Percentiles rank a stretch among this genome's conserved stretches.
Evolutionary conservation across 2,329 filamentous ascomycete genomes (phyloP).

Genomic region (Penicillium brasilianum): DNA sequence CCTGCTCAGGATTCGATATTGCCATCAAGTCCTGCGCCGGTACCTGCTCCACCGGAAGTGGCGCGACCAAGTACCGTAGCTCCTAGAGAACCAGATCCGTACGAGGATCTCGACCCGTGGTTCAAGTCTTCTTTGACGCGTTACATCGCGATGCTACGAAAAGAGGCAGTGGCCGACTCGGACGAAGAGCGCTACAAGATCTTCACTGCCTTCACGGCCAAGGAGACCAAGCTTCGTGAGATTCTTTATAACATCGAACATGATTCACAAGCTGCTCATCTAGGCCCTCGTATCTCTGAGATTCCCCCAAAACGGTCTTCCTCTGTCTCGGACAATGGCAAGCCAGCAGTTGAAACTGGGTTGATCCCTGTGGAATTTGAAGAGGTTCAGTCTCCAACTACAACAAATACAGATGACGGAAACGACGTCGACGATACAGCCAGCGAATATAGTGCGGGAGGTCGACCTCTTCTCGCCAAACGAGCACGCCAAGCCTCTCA

Average conservation of each 20-base stretch:
- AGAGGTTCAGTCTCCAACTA: constrained; percentile 16
- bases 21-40: constrained; percentile 12
- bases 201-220: constrained; percentile 57
- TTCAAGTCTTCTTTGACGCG: constrained; percentile 61
- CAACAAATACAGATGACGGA: constrained; percentile 13
- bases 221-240: constrained; percentile 54
- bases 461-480: constrained; percentile 53
- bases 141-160: constrained; percentile 60
- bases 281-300: constrained; percentile 16
- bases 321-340: constrained; percentile 17
- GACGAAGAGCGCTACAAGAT: constrained; percentile 60
- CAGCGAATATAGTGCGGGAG: constrained; percentile 58
- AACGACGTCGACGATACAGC: constrained; percentile 39
- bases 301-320: constrained; percentile 14
- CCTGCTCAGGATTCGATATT: constrained; percentile 6
- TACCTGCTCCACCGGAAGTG: constrained; percentile 14
- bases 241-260: constrained; percentile 56
- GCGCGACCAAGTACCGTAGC: constrained; percentile 13
- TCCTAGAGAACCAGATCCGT: constrained; percentile 47
- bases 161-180: constrained; percentile 54
- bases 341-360: constrained; percentile 36
- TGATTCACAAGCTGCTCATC: constrained; percentile 35
- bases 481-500: constrained; percentile 23
- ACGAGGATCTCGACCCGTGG: constrained; percentile 62
- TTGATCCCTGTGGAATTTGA: constrained; percentile 43